These are phyloP conservation scores for Neopestalotiopsis rosae DNA, from an alignment of 2,329 filamentous ascomycete genomes.

Conservation along the genomic window DNA sequence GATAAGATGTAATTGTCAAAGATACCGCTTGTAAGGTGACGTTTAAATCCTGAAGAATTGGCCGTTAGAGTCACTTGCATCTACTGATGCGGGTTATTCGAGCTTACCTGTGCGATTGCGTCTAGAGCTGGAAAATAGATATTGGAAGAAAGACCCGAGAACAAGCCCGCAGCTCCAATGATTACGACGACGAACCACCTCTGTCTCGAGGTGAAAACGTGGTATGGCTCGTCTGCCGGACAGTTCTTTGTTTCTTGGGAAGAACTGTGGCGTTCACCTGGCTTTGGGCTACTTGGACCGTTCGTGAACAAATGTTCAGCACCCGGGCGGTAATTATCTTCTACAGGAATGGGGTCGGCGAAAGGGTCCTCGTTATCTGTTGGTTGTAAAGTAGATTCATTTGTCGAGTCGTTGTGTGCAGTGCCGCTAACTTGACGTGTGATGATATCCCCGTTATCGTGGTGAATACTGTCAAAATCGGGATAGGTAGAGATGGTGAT, in stretches of 20 bases:
- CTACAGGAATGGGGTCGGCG: neutral
- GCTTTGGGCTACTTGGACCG: neutral
- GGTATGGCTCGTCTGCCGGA: slow-evolving; percentile 29
- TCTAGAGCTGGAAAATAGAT: slow-evolving; percentile 56
- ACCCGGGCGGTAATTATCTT: neutral
- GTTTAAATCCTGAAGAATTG: slow-evolving; percentile 31
- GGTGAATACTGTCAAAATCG: neutral
- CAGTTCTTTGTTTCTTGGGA: neutral
- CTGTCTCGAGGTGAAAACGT: slow-evolving; percentile 41
- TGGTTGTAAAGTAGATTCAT: neutral
- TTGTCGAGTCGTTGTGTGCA: neutral
- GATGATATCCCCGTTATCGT: slow-evolving; percentile 6
- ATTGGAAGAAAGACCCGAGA: slow-evolving; percentile 57
- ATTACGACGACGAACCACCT: slow-evolving; percentile 54
- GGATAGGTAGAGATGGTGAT: neutral
- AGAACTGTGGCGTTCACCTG: neutral
- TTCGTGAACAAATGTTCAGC: neutral
- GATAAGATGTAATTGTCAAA: slow-evolving; percentile 51
- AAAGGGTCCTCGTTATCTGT: neutral
- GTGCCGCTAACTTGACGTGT: neutral
- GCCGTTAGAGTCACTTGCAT: neutral
- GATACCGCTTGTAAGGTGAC: slow-evolving; percentile 38
- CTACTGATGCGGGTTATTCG: neutral
- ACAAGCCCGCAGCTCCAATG: slow-evolving; percentile 54
- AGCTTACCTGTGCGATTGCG: slow-evolving; percentile 38